A percentile compares a stretch with the other conserved stretches of the same genome.
These are phyloP conservation scores for Leccinum subgranulosum DNA, from an alignment of 768 basidiomycete genomes.

Conservation along the genomic window DNA sequence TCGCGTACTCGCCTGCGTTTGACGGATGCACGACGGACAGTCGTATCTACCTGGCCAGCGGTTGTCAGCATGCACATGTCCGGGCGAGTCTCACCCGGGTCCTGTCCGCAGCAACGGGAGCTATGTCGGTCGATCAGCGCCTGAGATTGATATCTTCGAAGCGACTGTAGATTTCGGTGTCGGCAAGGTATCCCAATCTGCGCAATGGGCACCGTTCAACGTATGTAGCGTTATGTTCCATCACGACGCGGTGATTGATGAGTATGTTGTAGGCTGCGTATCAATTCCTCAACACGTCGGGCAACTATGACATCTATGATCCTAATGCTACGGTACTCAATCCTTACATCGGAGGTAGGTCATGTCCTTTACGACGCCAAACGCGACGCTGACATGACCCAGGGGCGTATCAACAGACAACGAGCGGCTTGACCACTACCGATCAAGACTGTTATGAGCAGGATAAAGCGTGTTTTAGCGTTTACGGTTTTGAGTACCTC, in stretches of 20 bases:
- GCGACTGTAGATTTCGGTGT: slow-evolving; percentile 35
- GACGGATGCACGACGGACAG: slow-evolving; percentile 2
- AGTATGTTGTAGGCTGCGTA: slow-evolving; percentile 40
- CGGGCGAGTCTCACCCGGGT: slow-evolving; percentile 56
- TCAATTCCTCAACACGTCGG: slow-evolving; percentile 35
- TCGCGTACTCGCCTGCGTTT: background rate
- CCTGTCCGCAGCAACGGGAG: slow-evolving; percentile 46
- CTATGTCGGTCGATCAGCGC: slow-evolving; percentile 52
- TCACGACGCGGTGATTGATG: background rate
- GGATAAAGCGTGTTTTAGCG: slow-evolving; percentile 38
- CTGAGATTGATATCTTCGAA: slow-evolving; percentile 61
- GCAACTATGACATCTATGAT: slow-evolving; percentile 37
- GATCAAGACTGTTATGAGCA: slow-evolving; percentile 46
- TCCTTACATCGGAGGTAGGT: slow-evolving; percentile 41
- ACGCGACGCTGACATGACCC: slow-evolving; percentile 3
- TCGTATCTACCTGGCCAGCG: slow-evolving; percentile 57
- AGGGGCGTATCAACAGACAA: slow-evolving; percentile 40
- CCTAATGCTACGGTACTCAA: slow-evolving; percentile 36
- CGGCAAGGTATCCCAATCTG: slow-evolving; percentile 53
- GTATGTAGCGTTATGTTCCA: slow-evolving; percentile 18
- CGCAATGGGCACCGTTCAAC: slow-evolving; percentile 41
- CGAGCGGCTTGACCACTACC: slow-evolving; percentile 34
- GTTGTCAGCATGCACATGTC: slow-evolving; percentile 56
- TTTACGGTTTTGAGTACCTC: slow-evolving; percentile 55
- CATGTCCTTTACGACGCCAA: background rate